Percentiles rank a stretch among this genome's conserved stretches.
Evolutionary conservation across 2,329 filamentous ascomycete genomes (phyloP).

Genomic region (Dryadomyces quercivorus): DNA sequence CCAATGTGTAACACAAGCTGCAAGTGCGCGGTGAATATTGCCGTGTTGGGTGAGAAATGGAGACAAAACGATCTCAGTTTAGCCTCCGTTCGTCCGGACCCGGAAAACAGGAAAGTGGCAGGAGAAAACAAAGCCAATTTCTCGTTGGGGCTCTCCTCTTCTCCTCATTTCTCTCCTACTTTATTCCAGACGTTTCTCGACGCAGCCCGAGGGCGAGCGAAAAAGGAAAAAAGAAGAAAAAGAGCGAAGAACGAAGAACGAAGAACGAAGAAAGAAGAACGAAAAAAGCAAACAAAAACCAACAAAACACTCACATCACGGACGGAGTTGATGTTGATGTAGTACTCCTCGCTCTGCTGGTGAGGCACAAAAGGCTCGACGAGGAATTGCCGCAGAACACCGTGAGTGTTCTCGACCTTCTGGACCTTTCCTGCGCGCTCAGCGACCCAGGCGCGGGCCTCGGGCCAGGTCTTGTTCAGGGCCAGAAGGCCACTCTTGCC

Average conservation of each 20-base stretch:
- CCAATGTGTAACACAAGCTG: background rate
- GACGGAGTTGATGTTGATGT: slow-evolving; percentile 99
- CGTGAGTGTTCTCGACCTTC: slow-evolving; percentile 83
- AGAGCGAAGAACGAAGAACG: background rate
- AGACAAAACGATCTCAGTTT: slow-evolving; percentile 22
- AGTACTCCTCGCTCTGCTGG: slow-evolving; percentile 92
- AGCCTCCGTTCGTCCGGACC: slow-evolving; percentile 31
- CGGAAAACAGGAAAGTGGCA: background rate
- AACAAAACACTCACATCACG: slow-evolving; percentile 69
- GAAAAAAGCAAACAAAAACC: background rate
- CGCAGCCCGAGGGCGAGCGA: background rate
- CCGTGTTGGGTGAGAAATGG: slow-evolving; percentile 5
- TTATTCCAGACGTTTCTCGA: background rate
- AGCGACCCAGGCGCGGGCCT: slow-evolving; percentile 89
- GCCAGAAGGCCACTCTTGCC: slow-evolving; percentile 96
- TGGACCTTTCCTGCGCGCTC: slow-evolving; percentile 84
- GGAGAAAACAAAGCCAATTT: no score
- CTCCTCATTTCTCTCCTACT: background rate
- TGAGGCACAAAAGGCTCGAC: slow-evolving; percentile 98
- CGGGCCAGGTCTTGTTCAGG: slow-evolving; percentile 93
- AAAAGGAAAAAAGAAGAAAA: background rate
- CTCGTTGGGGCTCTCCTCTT: background rate
- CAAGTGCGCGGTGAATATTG: background rate
- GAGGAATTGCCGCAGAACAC: slow-evolving; percentile 85
- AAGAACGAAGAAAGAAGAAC: background rate